Percentiles rank a stretch among this genome's conserved stretches.
Evolutionary conservation across 805 yeast genomes (phyloP).

Genomic region (Blastobotrys terrestris): DNA sequence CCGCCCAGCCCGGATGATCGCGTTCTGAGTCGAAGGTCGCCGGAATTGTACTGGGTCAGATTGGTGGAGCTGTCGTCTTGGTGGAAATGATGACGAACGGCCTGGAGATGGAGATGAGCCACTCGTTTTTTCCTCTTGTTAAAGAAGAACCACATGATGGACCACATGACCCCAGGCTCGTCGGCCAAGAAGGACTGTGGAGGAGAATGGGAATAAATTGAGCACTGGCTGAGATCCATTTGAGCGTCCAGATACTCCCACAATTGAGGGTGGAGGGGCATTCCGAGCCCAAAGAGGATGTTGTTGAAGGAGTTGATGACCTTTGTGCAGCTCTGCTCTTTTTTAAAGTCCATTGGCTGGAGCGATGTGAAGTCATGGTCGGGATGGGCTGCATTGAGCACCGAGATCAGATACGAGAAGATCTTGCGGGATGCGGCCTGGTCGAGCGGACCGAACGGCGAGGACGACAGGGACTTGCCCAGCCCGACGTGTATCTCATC

Average conservation of each 20-base stretch:
- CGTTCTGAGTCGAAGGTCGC: constrained; percentile 10
- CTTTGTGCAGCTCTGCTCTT: constrained; percentile 37
- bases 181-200: constrained; percentile 61
- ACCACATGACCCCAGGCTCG: constrained; percentile 58
- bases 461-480: constrained; percentile 22
- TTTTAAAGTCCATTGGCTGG: constrained; percentile 68
- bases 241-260: constrained; percentile 87
- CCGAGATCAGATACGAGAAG: constrained; percentile 85
- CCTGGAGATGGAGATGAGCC: constrained; percentile 71
- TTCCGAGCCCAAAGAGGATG: constrained; percentile 54
- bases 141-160: constrained; percentile 83
- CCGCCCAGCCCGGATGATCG: neutral
- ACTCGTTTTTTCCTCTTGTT: constrained; percentile 90
- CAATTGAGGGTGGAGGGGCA: constrained; percentile 52
- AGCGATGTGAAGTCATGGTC: constrained; percentile 90
- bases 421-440: constrained; percentile 81
- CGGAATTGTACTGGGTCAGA: constrained; percentile 23
- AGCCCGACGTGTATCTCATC: constrained; percentile 5
- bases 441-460: constrained; percentile 89
- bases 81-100: constrained; percentile 34
- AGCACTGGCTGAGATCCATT: constrained; percentile 60
- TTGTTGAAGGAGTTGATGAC: constrained; percentile 66
- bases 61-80: constrained; percentile 29
- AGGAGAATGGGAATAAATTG: constrained; percentile 36
- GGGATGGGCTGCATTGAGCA: constrained; percentile 86